These are phyloP conservation scores for Colletotrichum endophyticum DNA, from an alignment of 2,329 filamentous ascomycete genomes.

Conservation along the genomic window DNA sequence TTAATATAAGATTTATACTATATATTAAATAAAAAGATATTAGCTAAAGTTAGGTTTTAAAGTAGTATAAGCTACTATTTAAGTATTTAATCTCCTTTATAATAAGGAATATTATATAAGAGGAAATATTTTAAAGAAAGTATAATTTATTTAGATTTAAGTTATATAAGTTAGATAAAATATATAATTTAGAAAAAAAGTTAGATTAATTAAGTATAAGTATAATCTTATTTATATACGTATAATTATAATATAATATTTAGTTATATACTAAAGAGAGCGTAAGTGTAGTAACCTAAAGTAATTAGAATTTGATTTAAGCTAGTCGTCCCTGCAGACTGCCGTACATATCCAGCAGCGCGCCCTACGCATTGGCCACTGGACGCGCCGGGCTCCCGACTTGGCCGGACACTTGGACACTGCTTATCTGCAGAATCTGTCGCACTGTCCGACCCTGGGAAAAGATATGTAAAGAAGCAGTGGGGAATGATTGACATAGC, in stretches of 20 bases:
- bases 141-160: too few relatives aligned
- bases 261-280: background rate
- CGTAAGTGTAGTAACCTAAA: too few relatives aligned
- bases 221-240: background rate
- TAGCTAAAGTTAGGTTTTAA: too few relatives aligned
- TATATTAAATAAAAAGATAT: too few relatives aligned
- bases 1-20: too few relatives aligned
- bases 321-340: too few relatives aligned
- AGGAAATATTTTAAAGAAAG: too few relatives aligned
- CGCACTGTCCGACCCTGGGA: background rate
- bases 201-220: background rate
- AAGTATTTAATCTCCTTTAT: too few relatives aligned
- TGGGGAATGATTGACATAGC: rapidly evolving
- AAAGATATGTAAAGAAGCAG: rapidly evolving
- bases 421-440: background rate
- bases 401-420: background rate
- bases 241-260: background rate
- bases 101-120: too few relatives aligned
- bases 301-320: too few relatives aligned
- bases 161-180: too few relatives aligned
- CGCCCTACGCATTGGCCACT: background rate
- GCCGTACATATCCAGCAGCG: background rate
- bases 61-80: too few relatives aligned
- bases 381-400: background rate
- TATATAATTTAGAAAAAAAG: background rate